These are phyloP conservation scores for Dentiscutata heterogama DNA, from an alignment of 371 early-diverging fungal species.

Conservation along the genomic window DNA sequence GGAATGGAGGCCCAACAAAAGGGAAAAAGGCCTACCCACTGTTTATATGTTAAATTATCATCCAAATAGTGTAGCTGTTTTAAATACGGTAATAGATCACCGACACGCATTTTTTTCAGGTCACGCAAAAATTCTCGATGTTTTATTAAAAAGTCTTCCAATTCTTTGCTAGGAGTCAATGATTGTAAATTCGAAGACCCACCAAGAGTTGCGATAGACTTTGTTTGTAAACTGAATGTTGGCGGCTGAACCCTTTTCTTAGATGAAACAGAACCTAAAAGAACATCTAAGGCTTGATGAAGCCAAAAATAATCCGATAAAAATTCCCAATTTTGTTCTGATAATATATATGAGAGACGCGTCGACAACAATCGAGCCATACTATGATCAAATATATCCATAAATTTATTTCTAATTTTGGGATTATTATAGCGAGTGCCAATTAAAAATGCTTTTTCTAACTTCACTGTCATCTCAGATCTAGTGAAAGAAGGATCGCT, in stretches of 20 bases:
- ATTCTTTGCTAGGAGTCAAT: conserved; percentile 44
- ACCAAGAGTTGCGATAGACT: conserved; percentile 52
- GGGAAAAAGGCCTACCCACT: conserved; percentile 94
- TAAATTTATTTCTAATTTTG: conserved; percentile 81
- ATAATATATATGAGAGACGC: conserved; percentile 90
- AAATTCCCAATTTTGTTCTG: conserved; percentile 96
- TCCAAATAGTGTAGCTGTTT: conserved; percentile 82
- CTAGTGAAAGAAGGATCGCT: conserved; percentile 80
- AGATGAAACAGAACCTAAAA: conserved; percentile 76
- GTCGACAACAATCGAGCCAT: conserved; percentile 72
- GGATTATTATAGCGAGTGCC: conserved; percentile 87
- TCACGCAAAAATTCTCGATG: conserved; percentile 71
- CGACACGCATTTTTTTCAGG: conserved; percentile 62
- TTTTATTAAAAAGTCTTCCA: conserved; percentile 56
- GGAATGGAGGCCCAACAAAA: conserved; percentile 81
- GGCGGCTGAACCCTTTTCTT: conserved; percentile 55
- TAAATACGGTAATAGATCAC: conserved; percentile 64
- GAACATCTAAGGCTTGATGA: conserved; percentile 88
- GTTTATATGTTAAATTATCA: conserved; percentile 67
- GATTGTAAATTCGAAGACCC: not conserved
- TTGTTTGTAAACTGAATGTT: conserved; percentile 63
- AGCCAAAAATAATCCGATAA: conserved; percentile 91
- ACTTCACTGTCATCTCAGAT: conserved; percentile 90
- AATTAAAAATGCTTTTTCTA: conserved; percentile 94
- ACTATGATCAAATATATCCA: conserved; percentile 83